phyloP scores from a whole-genome alignment of 768 basidiomycete genomes.

The Dendrothele bispora region DNA sequence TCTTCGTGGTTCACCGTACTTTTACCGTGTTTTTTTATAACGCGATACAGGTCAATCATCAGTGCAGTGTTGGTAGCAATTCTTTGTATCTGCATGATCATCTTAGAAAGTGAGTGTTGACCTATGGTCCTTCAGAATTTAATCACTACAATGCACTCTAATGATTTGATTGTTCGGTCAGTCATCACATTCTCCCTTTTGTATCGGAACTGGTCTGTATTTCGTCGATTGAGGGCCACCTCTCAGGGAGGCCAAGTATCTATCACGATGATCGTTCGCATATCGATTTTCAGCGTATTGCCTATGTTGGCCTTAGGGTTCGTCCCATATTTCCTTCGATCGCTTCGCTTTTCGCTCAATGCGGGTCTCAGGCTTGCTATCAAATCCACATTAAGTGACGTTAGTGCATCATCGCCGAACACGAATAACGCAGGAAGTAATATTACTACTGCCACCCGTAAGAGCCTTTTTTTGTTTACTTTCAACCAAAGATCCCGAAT shows the following conservation, averaged over 20 bases:
- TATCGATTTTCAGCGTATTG: background rate
- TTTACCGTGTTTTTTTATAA: too few relatives aligned
- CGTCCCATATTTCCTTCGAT: too few relatives aligned
- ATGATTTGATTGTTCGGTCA: background rate
- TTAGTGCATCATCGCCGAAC: too few relatives aligned
- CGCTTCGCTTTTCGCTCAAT: too few relatives aligned
- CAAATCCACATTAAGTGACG: too few relatives aligned
- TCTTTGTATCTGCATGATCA: background rate
- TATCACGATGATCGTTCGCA: background rate
- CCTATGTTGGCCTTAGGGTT: slow-evolving; percentile 3
- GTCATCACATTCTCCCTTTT: background rate
- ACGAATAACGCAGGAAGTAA: too few relatives aligned
- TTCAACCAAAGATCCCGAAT: too few relatives aligned
- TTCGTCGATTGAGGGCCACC: background rate
- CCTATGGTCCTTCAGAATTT: background rate
- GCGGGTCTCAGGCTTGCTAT: too few relatives aligned
- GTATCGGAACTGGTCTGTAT: background rate
- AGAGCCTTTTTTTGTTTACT: too few relatives aligned
- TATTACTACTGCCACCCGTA: too few relatives aligned
- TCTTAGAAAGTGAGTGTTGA: background rate
- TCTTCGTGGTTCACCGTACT: too few relatives aligned
- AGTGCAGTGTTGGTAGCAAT: background rate
- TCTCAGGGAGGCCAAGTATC: background rate
- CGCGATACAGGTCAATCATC: background rate
- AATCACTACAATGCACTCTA: background rate